Percentiles rank a stretch among this genome's conserved stretches.
Conservation (phyloP, 2,329 filamentous ascomycete genomes). For the Cladosporium sphaerospermum region DNA sequence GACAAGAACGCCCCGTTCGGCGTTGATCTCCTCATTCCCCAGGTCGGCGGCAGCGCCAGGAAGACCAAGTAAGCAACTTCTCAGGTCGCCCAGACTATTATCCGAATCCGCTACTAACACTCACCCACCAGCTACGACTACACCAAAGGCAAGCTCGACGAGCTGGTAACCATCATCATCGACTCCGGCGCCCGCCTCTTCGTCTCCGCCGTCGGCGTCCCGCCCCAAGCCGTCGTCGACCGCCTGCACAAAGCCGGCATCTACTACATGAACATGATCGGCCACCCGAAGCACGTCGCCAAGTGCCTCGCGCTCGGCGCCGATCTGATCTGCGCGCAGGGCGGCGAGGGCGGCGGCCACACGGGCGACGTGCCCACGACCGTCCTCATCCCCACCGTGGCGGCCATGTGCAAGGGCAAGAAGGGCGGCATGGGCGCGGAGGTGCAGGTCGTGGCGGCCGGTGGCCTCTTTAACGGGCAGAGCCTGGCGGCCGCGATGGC, state of each 20-base stretch:
- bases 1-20: conserved; percentile 95
- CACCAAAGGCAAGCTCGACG: conserved; percentile 95
- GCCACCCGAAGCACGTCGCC: conserved; percentile 96
- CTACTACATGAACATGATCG: conserved; percentile 99
- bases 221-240: conserved; percentile 82
- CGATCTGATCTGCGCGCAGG: conserved; percentile 97
- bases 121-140: conserved; percentile 76
- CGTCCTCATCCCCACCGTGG: conserved; percentile 86
- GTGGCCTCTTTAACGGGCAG: conserved; percentile 89
- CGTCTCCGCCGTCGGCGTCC: conserved; percentile 92
- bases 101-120: conserved; percentile 11
- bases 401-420: conserved; percentile 70
- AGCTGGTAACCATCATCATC: conserved; percentile 87
- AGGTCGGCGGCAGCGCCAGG: conserved; percentile 87
- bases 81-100: neutral
- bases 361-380: conserved; percentile 81
- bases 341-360: conserved; percentile 84
- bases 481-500: conserved; percentile 84
- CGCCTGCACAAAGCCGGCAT: conserved; percentile 81
- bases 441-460: conserved; percentile 88
- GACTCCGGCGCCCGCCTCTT: conserved; percentile 86
- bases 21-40: conserved; percentile 86
- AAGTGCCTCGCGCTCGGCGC: conserved; percentile 89
- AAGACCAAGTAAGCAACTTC: conserved; percentile 70
- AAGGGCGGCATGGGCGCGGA: conserved; percentile 80